Conservation (phyloP, 1,139 yeast genomes). For the Suhomyces atakaporum region DNA sequence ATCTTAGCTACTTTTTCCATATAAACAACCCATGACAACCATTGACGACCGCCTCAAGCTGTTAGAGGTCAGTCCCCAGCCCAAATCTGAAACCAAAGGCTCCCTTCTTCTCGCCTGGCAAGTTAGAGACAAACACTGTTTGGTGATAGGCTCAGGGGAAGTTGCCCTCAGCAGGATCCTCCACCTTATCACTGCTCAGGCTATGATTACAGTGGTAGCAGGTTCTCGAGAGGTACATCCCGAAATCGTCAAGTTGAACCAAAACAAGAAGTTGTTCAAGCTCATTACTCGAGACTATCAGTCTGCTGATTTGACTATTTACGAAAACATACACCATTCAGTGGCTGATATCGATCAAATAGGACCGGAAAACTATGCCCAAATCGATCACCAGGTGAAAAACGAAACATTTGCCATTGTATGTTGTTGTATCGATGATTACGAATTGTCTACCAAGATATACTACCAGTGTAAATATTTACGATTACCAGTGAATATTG, state of each 20-base stretch:
- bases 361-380: constrained; percentile 28
- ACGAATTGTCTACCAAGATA: constrained; percentile 56
- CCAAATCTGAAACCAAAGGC: constrained; percentile 35
- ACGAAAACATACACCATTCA: constrained; percentile 31
- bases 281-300: constrained; percentile 45
- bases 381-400: constrained; percentile 35
- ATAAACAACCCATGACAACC: too few relatives aligned
- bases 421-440: constrained; percentile 77
- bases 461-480: constrained; percentile 58
- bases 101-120: constrained; percentile 76
- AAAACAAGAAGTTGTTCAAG: constrained; percentile 44
- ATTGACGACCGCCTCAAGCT: too few relatives aligned
- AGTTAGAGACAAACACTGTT: constrained; percentile 61
- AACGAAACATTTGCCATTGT: constrained; percentile 60
- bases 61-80: too few relatives aligned
- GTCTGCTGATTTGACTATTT: constrained; percentile 51
- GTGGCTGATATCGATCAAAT: constrained; percentile 24
- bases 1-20: too few relatives aligned
- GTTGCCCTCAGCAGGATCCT: constrained; percentile 74
- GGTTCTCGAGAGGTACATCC: constrained; percentile 48
- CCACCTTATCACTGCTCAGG: constrained; percentile 69
- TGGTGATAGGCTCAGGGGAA: constrained; percentile 81
- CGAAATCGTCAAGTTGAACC: constrained; percentile 38
- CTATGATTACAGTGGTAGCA: constrained; percentile 67
- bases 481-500: constrained; percentile 73